These are phyloP conservation scores for Protostelium mycophagum DNA, from an alignment of 78 protist species.

Conservation along the genomic window DNA sequence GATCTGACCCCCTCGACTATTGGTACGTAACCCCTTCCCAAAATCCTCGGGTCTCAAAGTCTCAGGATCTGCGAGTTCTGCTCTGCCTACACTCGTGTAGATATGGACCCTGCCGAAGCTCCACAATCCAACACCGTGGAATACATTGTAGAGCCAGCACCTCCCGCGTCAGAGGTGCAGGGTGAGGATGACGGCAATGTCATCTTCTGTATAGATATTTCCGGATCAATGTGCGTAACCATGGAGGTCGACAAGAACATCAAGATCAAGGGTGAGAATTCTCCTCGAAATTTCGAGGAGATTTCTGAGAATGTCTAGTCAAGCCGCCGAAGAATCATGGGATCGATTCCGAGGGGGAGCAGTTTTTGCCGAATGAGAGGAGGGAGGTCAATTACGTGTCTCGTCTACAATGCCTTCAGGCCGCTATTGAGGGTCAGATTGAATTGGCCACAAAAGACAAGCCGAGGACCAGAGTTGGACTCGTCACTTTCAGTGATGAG, in stretches of 20 bases:
- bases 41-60: background rate
- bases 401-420: slow-evolving; percentile 61
- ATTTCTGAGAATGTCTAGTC: background rate
- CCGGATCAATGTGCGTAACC: slow-evolving; percentile 64
- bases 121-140: slow-evolving; percentile 41
- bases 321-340: background rate
- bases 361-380: background rate
- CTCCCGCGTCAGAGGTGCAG: background rate
- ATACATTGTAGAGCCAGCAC: slow-evolving; percentile 49
- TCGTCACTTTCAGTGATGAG: slow-evolving; percentile 51
- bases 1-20: background rate
- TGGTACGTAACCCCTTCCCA: no score
- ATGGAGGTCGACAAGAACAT: slow-evolving; percentile 16
- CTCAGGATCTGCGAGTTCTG: slow-evolving; percentile 70
- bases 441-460: slow-evolving; percentile 10
- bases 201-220: slow-evolving; percentile 46
- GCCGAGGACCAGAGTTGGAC: slow-evolving; percentile 48
- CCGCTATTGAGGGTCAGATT: slow-evolving; percentile 50
- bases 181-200: slow-evolving; percentile 19
- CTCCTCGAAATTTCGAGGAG: background rate
- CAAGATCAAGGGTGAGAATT: slow-evolving; percentile 28
- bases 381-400: slow-evolving; percentile 30
- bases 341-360: background rate
- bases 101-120: slow-evolving; percentile 30
- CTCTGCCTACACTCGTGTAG: slow-evolving; percentile 12